Evolutionary conservation across 1,284 basidiomycete species (phyloP).

Genomic region (Waitea zeae): DNA sequence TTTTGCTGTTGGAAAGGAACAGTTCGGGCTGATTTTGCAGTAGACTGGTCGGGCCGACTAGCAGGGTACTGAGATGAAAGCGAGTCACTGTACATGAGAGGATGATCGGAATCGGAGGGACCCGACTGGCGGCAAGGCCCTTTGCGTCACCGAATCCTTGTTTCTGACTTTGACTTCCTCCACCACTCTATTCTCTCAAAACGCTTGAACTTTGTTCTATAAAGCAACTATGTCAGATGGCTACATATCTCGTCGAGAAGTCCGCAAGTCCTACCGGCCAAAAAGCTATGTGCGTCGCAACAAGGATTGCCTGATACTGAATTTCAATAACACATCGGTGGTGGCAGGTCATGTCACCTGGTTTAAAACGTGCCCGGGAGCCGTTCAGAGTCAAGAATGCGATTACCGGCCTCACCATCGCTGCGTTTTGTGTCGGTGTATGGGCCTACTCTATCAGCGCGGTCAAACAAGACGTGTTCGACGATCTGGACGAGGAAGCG

Average conservation of each 20-base stretch:
- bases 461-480: conserved; percentile 87
- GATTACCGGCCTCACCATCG: conserved; percentile 57
- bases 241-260: neutral
- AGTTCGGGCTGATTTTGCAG: too few relatives aligned
- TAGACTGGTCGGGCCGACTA: too few relatives aligned
- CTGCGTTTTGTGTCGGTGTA: conserved; percentile 66
- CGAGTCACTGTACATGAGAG: too few relatives aligned
- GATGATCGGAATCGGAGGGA: too few relatives aligned
- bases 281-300: conserved; percentile 4
- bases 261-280: conserved; percentile 1
- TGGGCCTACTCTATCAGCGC: conserved; percentile 90
- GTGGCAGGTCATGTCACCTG: conserved; percentile 66
- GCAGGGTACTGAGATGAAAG: too few relatives aligned
- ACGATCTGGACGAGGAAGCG: conserved; percentile 67
- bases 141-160: too few relatives aligned
- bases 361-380: conserved; percentile 72
- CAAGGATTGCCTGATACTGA: neutral
- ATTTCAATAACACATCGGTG: neutral
- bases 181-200: too few relatives aligned
- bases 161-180: too few relatives aligned
- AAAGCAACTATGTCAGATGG: too few relatives aligned
- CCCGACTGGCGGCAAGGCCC: too few relatives aligned
- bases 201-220: too few relatives aligned
- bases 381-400: conserved; percentile 73
- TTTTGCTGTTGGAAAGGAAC: too few relatives aligned